Evolutionary conservation across 1,139 yeast species (phyloP).

Genomic region (Yamadazyma triangularis): DNA sequence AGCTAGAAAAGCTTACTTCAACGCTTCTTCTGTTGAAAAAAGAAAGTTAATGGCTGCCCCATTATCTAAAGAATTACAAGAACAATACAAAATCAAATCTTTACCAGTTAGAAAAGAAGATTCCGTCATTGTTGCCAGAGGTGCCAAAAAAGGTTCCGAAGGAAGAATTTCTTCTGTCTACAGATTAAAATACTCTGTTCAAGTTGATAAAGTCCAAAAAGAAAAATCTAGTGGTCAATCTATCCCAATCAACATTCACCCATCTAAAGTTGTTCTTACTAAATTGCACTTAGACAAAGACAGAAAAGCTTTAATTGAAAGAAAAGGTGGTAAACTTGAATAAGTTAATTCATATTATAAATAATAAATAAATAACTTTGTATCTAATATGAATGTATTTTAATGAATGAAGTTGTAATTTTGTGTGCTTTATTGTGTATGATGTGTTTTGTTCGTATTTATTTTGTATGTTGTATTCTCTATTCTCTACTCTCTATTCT

Average conservation of each 20-base stretch:
- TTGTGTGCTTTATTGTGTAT: too few species aligned
- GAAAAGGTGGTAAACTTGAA: conserved; percentile 38
- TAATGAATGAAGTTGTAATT: too few species aligned
- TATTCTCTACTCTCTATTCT: too few species aligned
- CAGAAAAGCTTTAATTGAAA: conserved; percentile 93
- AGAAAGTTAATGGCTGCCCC: conserved; percentile 97
- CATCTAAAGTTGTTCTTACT: conserved; percentile 99
- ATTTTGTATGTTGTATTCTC: too few species aligned
- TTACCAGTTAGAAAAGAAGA: conserved; percentile 99
- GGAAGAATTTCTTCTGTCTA: conserved; percentile 97
- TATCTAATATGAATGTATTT: conserved; percentile 2
- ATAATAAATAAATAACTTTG: conserved; percentile 1
- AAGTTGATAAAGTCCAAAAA: conserved; percentile 95
- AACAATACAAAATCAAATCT: conserved; percentile 92
- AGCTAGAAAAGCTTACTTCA: conserved; percentile 99
- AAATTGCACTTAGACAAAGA: conserved; percentile 97
- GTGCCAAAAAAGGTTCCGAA: conserved; percentile 99
- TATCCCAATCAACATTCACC: conserved; percentile 95
- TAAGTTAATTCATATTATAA: conserved; percentile 14
- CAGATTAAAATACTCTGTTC: conserved; percentile 97
- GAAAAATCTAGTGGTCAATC: conserved; percentile 99
- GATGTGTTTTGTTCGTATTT: too few species aligned
- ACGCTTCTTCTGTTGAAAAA: conserved; percentile 95
- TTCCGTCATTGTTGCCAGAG: conserved; percentile 94
- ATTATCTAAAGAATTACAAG: conserved; percentile 98